Percentiles rank a stretch among this genome's conserved stretches.
Evolutionary conservation across 192 early-diverging fungal genomes (phyloP).

Genomic region (Phlyctochytrium planicorne): DNA sequence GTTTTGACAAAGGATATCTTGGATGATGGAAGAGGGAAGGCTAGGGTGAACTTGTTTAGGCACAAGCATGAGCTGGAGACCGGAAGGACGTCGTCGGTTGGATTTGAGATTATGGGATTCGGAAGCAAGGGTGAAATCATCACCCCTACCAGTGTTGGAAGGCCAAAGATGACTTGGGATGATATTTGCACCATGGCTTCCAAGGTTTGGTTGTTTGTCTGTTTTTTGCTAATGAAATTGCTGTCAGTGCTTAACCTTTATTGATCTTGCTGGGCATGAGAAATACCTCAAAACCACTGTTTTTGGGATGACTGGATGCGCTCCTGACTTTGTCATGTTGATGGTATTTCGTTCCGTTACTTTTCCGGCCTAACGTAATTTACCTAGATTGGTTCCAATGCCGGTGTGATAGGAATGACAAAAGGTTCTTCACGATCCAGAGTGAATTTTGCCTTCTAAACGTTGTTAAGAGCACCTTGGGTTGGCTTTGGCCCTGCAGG

Average conservation of each 20-base stretch:
- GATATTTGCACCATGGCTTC: conserved; percentile 72
- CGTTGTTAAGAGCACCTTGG: conserved; percentile 87
- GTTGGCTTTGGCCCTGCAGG: conserved; percentile 72
- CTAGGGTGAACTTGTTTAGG: conserved; percentile 82
- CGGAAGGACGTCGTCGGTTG: conserved; percentile 89
- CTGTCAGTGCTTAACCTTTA: conserved; percentile 67
- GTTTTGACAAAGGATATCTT: conserved; percentile 87
- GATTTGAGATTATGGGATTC: conserved; percentile 86
- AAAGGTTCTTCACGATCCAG: conserved; percentile 43
- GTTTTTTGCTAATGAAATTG: conserved; percentile 35
- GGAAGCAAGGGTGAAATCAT: conserved; percentile 64
- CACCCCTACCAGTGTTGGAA: conserved; percentile 52
- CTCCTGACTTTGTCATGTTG: conserved; percentile 86
- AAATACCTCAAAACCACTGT: conserved; percentile 90
- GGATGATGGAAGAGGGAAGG: conserved; percentile 91
- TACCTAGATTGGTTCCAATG: conserved; percentile 61
- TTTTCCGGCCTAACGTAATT: conserved; percentile 49
- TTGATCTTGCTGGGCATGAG: conserved; percentile 87
- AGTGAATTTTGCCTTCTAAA: background rate
- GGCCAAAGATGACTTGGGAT: conserved; percentile 73
- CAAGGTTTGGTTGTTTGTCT: conserved; percentile 69
- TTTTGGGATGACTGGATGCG: conserved; percentile 83
- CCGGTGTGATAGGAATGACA: conserved; percentile 88
- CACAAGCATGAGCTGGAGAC: conserved; percentile 92
- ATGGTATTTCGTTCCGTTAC: conserved; percentile 57